Conservation (phyloP, 768 basidiomycete species). For the Tephrocybe sp. region DNA sequence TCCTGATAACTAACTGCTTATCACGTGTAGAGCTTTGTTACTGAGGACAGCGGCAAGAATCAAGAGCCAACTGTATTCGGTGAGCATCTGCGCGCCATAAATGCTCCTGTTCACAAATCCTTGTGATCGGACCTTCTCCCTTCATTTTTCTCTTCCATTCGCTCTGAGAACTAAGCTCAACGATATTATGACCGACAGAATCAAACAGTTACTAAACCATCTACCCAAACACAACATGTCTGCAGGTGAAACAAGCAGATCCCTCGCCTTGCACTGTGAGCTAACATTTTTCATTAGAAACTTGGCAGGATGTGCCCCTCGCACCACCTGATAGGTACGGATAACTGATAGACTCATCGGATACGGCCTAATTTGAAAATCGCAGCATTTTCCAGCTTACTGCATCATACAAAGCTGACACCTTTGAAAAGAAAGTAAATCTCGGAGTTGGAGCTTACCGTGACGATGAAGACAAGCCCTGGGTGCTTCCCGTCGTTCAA, state of each 20-base stretch:
- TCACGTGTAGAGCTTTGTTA: slow-evolving; percentile 12
- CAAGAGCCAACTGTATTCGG: slow-evolving; percentile 8
- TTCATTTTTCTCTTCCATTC: neutral
- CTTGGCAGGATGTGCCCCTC: slow-evolving; percentile 73
- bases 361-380: slow-evolving; percentile 4
- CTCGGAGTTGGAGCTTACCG: slow-evolving; percentile 93
- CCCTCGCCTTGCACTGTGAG: slow-evolving; percentile 1
- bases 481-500: slow-evolving; percentile 89
- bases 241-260: slow-evolving; percentile 41
- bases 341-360: neutral
- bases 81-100: slow-evolving; percentile 8
- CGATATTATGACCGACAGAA: slow-evolving; percentile 50
- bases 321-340: slow-evolving; percentile 82
- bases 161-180: slow-evolving; percentile 13
- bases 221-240: slow-evolving; percentile 44
- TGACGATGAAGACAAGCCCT: slow-evolving; percentile 83
- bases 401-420: slow-evolving; percentile 82
- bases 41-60: slow-evolving; percentile 3
- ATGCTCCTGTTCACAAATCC: neutral
- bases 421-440: slow-evolving; percentile 77
- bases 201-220: slow-evolving; percentile 59
- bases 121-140: neutral
- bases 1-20: slow-evolving; percentile 4
- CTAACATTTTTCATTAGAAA: slow-evolving; percentile 41
- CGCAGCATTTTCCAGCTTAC: slow-evolving; percentile 87